Percentiles rank a stretch among this genome's conserved stretches.
Conservation (phyloP, 257 asterid genomes). For the Voacanga thouarsii region DNA sequence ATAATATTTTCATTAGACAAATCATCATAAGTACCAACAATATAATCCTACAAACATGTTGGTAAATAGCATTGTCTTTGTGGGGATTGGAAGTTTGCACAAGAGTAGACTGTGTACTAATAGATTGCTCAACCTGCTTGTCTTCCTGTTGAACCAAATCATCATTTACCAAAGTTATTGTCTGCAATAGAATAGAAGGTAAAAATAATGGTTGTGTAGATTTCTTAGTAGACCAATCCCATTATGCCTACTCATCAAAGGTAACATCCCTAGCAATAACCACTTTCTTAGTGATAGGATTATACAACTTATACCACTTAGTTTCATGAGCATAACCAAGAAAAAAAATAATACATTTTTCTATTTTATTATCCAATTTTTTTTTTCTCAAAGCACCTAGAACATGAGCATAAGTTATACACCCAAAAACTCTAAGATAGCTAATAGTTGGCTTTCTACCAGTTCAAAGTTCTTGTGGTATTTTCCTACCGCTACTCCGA, state of each 20-base stretch:
- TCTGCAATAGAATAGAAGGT: not conserved
- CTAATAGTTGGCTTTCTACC: not conserved
- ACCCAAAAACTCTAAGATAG: not conserved
- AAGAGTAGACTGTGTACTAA: not conserved
- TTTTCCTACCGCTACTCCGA: not conserved
- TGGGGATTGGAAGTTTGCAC: too few species aligned
- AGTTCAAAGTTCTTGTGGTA: not conserved
- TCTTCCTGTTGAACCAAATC: too few species aligned
- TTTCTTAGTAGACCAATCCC: not conserved
- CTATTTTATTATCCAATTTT: too few species aligned
- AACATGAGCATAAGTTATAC: not conserved
- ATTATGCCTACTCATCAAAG: not conserved
- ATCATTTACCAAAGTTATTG: too few species aligned
- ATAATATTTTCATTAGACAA: not conserved
- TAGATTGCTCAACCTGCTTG: not conserved
- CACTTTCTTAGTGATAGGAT: not conserved
- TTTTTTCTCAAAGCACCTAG: too few species aligned
- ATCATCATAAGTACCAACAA: not conserved
- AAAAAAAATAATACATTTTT: too few species aligned
- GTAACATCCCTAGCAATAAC: not conserved
- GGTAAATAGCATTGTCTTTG: not conserved
- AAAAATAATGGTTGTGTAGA: not conserved
- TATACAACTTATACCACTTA: not conserved
- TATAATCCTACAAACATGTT: not conserved
- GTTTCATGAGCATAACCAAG: not conserved